A percentile compares a stretch with the other conserved stretches of the same genome.
Evolutionary conservation across 345 rosid species (phyloP).

Genomic region (Syzygium oleosum): DNA sequence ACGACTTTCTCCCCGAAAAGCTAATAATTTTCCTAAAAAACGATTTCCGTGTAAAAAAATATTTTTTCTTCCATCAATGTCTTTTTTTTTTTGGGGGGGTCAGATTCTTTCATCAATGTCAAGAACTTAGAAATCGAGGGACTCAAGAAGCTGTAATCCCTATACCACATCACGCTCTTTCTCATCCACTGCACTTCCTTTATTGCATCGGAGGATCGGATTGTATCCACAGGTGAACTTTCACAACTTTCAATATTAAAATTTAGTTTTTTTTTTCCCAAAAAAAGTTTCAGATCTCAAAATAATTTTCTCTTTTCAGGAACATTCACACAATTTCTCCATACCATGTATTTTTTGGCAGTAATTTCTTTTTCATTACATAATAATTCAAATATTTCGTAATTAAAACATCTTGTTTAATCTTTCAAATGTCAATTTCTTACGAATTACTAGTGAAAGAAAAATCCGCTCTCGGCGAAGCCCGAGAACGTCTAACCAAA

Average conservation of each 20-base stretch:
- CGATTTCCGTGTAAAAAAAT: not conserved
- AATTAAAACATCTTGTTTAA: not conserved
- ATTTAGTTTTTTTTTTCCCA: not conserved
- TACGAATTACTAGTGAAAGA: not conserved
- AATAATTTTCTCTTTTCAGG: too few species aligned
- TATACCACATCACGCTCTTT: rapidly evolving
- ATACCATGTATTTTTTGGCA: not conserved
- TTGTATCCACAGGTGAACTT: not conserved
- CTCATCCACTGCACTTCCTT: not conserved
- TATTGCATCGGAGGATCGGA: not conserved
- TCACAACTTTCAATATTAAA: not conserved
- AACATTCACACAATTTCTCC: not conserved
- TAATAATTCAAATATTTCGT: not conserved
- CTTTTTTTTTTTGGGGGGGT: too few species aligned
- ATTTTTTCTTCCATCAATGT: not conserved
- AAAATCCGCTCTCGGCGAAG: too few species aligned
- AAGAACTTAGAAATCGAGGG: not conserved
- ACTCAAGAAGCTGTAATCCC: not conserved
- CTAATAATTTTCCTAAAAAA: not conserved
- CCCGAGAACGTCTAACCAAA: too few species aligned
- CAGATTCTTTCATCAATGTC: not conserved
- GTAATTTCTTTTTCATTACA: not conserved
- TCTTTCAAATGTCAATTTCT: not conserved
- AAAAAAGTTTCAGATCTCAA: not conserved
- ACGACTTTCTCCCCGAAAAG: not conserved